These are phyloP conservation scores for Noccaea bulbosa DNA, from an alignment of 345 rosid genomes.

Conservation along the genomic window DNA sequence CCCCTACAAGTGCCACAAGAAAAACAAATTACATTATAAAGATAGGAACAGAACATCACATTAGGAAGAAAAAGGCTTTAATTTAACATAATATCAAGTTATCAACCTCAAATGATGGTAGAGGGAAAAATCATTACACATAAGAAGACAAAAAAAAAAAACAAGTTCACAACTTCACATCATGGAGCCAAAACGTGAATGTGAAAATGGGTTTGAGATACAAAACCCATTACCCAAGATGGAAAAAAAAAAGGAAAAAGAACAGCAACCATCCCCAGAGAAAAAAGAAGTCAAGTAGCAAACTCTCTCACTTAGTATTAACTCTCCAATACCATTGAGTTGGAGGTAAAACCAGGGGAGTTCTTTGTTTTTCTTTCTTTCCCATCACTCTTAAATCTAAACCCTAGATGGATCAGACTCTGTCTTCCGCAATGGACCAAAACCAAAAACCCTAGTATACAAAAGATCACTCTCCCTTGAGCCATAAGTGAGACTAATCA, in stretches of 20 bases:
- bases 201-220: constrained; percentile 22
- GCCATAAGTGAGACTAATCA: constrained; percentile 16
- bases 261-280: constrained; percentile 24
- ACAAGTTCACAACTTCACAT: constrained; percentile 25
- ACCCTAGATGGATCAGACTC: constrained; percentile 35
- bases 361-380: constrained; percentile 28
- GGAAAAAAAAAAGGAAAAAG: constrained; percentile 6
- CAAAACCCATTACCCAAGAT: no score
- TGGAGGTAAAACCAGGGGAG: constrained; percentile 40
- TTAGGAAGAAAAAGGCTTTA: background rate
- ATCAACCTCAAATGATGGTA: constrained; percentile 7
- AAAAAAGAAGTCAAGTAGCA: constrained; percentile 36
- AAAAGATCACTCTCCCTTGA: constrained; percentile 48
- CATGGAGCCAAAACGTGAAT: constrained; percentile 36
- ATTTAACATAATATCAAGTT: constrained; percentile 30
- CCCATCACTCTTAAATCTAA: constrained; percentile 34
- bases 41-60: constrained; percentile 4
- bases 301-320: constrained; percentile 35
- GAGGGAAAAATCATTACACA: constrained; percentile 30
- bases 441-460: constrained; percentile 46
- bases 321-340: constrained; percentile 17
- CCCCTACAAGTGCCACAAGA: constrained; percentile 14
- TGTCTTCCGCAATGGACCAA: constrained; percentile 22
- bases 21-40: constrained; percentile 20
- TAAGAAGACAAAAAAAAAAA: constrained; percentile 15